Percentiles rank a stretch among this genome's conserved stretches.
Conservation (phyloP, 495 filamentous ascomycete species). For the Hypoxylon subgilvum region DNA sequence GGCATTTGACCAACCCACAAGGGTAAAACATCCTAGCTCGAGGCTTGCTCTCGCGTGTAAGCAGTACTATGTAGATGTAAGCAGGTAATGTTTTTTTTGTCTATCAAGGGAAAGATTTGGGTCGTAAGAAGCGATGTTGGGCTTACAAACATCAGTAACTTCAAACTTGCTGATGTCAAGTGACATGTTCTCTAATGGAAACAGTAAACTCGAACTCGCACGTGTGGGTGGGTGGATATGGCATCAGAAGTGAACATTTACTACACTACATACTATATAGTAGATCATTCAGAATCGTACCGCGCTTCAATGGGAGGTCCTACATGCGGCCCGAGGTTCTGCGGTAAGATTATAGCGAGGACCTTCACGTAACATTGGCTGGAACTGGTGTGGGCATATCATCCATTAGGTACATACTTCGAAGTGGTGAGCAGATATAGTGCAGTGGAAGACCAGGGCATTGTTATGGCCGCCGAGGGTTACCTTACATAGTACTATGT, state of each 20-base stretch:
- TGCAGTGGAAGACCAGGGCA: background rate
- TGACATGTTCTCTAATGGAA: slow-evolving; percentile 13
- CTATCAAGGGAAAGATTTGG: slow-evolving; percentile 9
- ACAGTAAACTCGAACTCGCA: slow-evolving; percentile 5
- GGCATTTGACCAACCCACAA: slow-evolving; percentile 17
- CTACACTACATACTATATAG: too few relatives aligned
- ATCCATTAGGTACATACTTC: slow-evolving; percentile 1
- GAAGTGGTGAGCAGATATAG: slow-evolving; percentile 17
- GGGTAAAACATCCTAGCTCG: slow-evolving; percentile 21
- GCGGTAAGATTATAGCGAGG: slow-evolving; percentile 29
- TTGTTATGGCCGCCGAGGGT: slow-evolving; percentile 1
- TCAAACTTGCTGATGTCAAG: slow-evolving; percentile 1
- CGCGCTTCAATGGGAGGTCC: background rate
- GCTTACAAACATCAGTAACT: slow-evolving; percentile 9
- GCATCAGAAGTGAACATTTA: background rate
- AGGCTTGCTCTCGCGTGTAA: slow-evolving; percentile 5
- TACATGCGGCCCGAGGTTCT: slow-evolving; percentile 13
- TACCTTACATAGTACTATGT: background rate
- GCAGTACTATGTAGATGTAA: slow-evolving; percentile 5
- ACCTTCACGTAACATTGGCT: slow-evolving; percentile 8
- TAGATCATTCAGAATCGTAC: too few relatives aligned
- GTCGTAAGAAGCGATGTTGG: background rate
- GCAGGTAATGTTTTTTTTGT: too few relatives aligned
- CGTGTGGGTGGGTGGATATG: background rate
- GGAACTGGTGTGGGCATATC: slow-evolving; percentile 17